Base-by-base conservation (phyloP, 176 grass and related monocot species). In the Otatea glauca region DNA sequence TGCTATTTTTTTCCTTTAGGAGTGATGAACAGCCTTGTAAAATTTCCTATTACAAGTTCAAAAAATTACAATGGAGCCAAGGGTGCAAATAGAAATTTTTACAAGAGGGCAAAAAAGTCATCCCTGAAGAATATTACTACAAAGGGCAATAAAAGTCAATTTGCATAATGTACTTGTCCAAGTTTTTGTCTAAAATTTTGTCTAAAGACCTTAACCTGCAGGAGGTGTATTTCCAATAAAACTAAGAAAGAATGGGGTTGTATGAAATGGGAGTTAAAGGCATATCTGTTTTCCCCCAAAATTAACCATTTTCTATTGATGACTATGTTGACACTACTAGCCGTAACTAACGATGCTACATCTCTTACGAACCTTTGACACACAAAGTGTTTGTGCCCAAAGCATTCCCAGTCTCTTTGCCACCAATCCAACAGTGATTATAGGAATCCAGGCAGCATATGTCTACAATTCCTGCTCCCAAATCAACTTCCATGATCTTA, bases 321-420 rank as follows among this genome's bases (percentile, higher is more conserved):
- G 70, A 59, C 34, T 24, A 38, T 6, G 81, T 35, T 50, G 34
- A 70, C 23, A 62, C 59, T 61, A 88, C 34, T 68, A 81, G 29
- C 61, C 61, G 39, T 59, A 53, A 70, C n/a, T 75, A 76, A 42
- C 62, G 47, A 73, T 39, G 9, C 1, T 59, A 68, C 68, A 68
- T 65, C 60, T 29, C 51, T 68, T 49, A 75, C 42, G 55, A 42
- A 89, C 70, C 51, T 75, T 77, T 77, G 35, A 61, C 7, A 61
- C 63, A 75, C 27, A 25, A 75, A n/a, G 17, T 61, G 23, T 61
- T 11, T 85, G 50, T 75, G 49, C 5, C 56, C 20, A 49, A 37
- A 45, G 51, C 65, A 70, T 25, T 38, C 8, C 39, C 35, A 17
- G 29, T 20, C 55, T 79, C 14, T 53, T 27, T 79, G 66, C 38